These are phyloP conservation scores for Dunaliella salina DNA, from an alignment of 163 green algal species.

Conservation along the genomic window DNA sequence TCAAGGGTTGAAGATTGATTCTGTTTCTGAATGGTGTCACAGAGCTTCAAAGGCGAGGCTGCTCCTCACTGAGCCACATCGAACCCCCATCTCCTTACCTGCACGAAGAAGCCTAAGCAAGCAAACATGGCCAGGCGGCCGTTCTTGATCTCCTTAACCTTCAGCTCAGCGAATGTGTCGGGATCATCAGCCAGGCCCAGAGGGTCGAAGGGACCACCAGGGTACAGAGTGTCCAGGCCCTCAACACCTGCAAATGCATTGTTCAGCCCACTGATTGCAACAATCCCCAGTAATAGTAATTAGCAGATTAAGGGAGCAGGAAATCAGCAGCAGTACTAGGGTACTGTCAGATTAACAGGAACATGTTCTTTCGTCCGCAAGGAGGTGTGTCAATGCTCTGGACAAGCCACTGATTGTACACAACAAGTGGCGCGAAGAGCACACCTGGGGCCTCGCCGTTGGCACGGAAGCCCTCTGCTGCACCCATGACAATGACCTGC, in stretches of 20 bases:
- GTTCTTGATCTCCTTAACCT: conserved; percentile 91
- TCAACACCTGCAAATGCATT: conserved; percentile 44
- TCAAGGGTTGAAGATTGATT: too few species aligned
- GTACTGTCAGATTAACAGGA: neutral
- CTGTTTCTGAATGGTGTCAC: too few species aligned
- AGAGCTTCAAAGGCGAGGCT: too few species aligned
- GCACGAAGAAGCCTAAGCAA: conserved; percentile 77
- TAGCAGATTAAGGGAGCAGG: too few species aligned
- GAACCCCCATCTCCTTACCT: conserved; percentile 41
- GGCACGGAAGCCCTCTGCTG: conserved; percentile 76
- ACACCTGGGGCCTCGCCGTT: conserved; percentile 59
- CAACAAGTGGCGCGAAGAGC: neutral
- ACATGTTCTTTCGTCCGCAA: neutral
- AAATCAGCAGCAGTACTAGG: neutral
- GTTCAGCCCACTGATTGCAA: too few species aligned
- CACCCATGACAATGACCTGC: conserved; percentile 81
- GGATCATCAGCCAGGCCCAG: conserved; percentile 75
- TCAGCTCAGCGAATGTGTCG: conserved; percentile 73
- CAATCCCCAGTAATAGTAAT: too few species aligned
- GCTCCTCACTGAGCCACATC: too few species aligned
- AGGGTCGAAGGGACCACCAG: conserved; percentile 88
- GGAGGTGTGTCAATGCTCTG: neutral
- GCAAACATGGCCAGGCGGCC: conserved; percentile 80
- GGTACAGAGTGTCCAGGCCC: conserved; percentile 71
- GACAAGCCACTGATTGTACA: neutral